Evolutionary conservation across 768 basidiomycete species (phyloP), one percentile per base, ranked within the genome.

Genomic region (Amyloporia xantha): DNA sequence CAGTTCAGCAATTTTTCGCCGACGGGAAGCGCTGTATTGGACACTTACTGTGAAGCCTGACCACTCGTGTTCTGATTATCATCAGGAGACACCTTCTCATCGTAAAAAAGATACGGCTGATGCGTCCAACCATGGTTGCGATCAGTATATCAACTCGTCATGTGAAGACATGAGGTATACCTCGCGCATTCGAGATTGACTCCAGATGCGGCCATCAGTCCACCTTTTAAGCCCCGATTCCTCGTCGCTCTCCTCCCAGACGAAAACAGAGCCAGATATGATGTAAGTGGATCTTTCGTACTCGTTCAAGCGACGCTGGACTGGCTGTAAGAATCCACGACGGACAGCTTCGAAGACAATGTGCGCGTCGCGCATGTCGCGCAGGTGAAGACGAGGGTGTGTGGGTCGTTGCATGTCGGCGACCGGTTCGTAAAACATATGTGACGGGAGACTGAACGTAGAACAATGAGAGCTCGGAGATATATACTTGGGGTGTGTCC

Each of bases 171-270:
- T 25, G 30, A 10, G n/a, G 37, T 7, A 50, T 39, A 77, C 78
- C 70, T 79, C 79, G 54, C 80, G 70, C 77, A 82, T 82, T 39
- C 81, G 72, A 47, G 78, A 81, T 62, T 82, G 79, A 44, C 80
- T 79, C 81, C 81, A 83, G 37, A 82, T 71, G 27, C 81, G 76
- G 20, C 81, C 81, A 66, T 85, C 82, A 42, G 82, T 85, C 82
- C 82, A 84, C 53, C 82, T 68, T 59, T 81, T 82, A 43, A 84
- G 65, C 10, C 82, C 81, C 43, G 71, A 71, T 42, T 82, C 81
- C 52, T 82, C 79, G 42, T 83, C 81, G 54, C 74, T 74, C 63
- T 85, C 82, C 57, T 80, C 75, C 83, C 83, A 85, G 39, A 84
- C 79, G 58, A 84, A 85, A 24, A 84, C 70, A 3, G 81, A 74